Conservation (phyloP, 2,329 filamentous ascomycete genomes). For the Elsinoe ampelina region DNA sequence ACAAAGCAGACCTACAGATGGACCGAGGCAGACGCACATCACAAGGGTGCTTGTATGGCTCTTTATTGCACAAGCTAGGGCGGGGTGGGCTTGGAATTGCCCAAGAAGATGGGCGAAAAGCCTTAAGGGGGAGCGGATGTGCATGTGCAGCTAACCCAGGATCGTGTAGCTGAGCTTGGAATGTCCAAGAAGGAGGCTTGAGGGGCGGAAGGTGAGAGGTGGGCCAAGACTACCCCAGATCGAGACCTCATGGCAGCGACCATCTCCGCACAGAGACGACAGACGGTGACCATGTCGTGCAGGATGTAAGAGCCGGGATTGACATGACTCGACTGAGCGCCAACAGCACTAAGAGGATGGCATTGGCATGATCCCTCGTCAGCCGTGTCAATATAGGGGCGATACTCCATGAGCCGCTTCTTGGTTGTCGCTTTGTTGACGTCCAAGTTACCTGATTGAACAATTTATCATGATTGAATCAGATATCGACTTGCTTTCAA, state of each 20-base stretch:
- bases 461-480: too few relatives aligned
- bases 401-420: too few relatives aligned
- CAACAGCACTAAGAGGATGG: too few relatives aligned
- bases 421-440: too few relatives aligned
- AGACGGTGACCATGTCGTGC: background rate
- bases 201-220: background rate
- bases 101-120: background rate
- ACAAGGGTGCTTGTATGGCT: background rate
- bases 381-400: too few relatives aligned
- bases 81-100: background rate
- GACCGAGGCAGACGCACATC: background rate
- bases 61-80: background rate
- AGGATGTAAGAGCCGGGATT: too few relatives aligned
- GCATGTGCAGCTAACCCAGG: background rate
- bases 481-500: too few relatives aligned
- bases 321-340: too few relatives aligned
- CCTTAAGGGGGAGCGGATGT: background rate
- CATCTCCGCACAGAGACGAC: background rate
- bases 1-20: background rate
- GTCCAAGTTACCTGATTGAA: too few relatives aligned
- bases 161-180: conserved; percentile 2
- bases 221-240: conserved; percentile 6
- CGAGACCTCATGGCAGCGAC: conserved; percentile 2
- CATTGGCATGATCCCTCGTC: too few relatives aligned
- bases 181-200: background rate